Percentiles rank a stretch among this genome's conserved stretches.
Evolutionary conservation across 2,329 filamentous ascomycete species (phyloP).

Genomic region (Xylariaceae sp.): DNA sequence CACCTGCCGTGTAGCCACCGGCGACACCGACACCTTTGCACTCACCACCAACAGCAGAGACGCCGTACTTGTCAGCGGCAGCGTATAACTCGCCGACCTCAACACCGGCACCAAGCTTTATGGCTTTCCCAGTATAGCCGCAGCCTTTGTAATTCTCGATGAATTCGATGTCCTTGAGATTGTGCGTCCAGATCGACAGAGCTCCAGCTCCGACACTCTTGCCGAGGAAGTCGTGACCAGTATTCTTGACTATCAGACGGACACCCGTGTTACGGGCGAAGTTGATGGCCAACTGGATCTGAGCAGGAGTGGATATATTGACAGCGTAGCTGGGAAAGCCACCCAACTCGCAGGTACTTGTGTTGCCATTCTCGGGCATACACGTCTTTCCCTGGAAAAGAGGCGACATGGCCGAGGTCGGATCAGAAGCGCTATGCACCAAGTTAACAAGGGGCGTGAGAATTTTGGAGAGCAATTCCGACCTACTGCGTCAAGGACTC

Average conservation of each 20-base stretch:
- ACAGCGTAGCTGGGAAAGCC: conserved; percentile 40
- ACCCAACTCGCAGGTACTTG: conserved; percentile 34
- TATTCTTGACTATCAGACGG: conserved; percentile 47
- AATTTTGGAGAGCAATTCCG: too few relatives aligned
- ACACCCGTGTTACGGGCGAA: conserved; percentile 44
- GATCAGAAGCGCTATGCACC: conserved; percentile 31
- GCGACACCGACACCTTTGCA: conserved; percentile 46
- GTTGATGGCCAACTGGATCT: conserved; percentile 43
- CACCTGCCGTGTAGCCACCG: conserved; percentile 42
- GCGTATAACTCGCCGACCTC: conserved; percentile 50
- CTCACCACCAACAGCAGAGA: conserved; percentile 50
- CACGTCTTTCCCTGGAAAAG: conserved; percentile 29
- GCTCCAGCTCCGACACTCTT: conserved; percentile 36
- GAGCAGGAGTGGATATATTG: conserved; percentile 36
- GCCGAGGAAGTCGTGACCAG: conserved; percentile 47
- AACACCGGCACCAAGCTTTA: conserved; percentile 54
- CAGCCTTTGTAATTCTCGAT: conserved; percentile 27
- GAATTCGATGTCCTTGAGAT: conserved; percentile 30
- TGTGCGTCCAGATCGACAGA: conserved; percentile 36
- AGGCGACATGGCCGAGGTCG: conserved; percentile 39
- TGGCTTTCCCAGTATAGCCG: conserved; percentile 41
- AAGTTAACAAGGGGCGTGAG: neutral
- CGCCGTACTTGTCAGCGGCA: conserved; percentile 42
- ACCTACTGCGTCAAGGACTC: conserved; percentile 21
- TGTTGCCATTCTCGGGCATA: conserved; percentile 25